Evolutionary conservation across 352 stramenopile species (phyloP).

Genomic region (Blastocystis hominis): DNA sequence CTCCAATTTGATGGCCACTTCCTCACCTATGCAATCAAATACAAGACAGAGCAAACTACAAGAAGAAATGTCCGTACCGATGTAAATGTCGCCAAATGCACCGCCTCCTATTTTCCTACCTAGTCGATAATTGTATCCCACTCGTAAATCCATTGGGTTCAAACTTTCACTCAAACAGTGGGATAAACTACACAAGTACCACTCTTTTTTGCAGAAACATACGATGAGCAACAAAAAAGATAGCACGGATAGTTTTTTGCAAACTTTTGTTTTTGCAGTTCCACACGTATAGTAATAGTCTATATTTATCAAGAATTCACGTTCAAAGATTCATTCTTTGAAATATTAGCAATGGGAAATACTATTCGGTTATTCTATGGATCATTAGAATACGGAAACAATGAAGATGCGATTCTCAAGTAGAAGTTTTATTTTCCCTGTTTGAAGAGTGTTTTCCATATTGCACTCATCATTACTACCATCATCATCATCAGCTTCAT

Average conservation of each 20-base stretch:
- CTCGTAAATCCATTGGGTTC: conserved; percentile 77
- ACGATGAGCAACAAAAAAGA: neutral
- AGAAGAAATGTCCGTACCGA: conserved; percentile 84
- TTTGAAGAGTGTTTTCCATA: neutral
- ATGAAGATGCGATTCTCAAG: neutral
- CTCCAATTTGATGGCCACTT: conserved; percentile 99
- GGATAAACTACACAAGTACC: neutral
- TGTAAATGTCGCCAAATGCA: conserved; percentile 98
- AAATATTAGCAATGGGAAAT: too few species aligned
- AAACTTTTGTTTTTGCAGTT: neutral
- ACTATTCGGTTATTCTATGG: too few species aligned
- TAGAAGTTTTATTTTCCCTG: too few species aligned
- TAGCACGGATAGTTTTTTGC: neutral
- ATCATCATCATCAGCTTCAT: neutral
- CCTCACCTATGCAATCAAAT: conserved; percentile 62
- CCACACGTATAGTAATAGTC: neutral
- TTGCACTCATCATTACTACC: neutral
- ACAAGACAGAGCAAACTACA: neutral
- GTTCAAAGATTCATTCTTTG: too few species aligned
- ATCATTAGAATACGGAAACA: neutral
- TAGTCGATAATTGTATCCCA: conserved; percentile 98
- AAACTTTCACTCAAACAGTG: neutral
- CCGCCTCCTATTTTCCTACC: conserved; percentile 95
- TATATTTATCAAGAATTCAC: neutral
- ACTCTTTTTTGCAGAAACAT: too few species aligned